These are phyloP conservation scores for Gymnopus androsaceus DNA, from an alignment of 1,284 basidiomycete genomes.

Conservation along the genomic window DNA sequence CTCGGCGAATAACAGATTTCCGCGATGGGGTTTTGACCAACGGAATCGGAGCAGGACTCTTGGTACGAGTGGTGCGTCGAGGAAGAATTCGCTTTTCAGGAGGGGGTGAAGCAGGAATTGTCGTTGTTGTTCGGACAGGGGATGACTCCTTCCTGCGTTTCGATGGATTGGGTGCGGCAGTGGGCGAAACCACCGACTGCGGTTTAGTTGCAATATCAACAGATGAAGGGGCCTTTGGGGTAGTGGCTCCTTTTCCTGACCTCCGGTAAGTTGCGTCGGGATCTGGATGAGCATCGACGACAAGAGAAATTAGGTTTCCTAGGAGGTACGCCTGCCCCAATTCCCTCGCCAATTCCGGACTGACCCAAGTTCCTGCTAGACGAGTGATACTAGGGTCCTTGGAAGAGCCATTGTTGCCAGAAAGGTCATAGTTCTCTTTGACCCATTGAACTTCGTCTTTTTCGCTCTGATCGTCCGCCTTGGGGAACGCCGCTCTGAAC, in stretches of 20 bases:
- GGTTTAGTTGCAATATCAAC: constrained; percentile 29
- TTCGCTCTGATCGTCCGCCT: constrained; percentile 79
- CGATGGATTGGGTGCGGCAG: constrained; percentile 42
- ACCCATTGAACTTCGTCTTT: constrained; percentile 86
- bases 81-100: constrained; percentile 20
- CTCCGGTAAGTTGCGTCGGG: constrained; percentile 77
- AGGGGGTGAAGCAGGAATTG: constrained; percentile 28
- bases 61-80: constrained; percentile 50
- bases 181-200: constrained; percentile 21
- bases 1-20: constrained; percentile 39
- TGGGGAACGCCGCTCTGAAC: constrained; percentile 96
- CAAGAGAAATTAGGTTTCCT: constrained; percentile 58
- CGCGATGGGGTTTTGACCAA: constrained; percentile 42
- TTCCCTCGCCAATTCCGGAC: constrained; percentile 69
- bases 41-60: constrained; percentile 47
- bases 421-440: constrained; percentile 76
- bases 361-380: constrained; percentile 91
- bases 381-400: constrained; percentile 61
- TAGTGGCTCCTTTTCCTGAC: constrained; percentile 42
- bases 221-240: constrained; percentile 23
- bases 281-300: constrained; percentile 79
- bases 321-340: constrained; percentile 70
- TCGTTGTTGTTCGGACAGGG: constrained; percentile 29
- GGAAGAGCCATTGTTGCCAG: constrained; percentile 81
- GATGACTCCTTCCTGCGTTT: constrained; percentile 70